A percentile compares a stretch with the other conserved stretches of the same genome.
These are phyloP conservation scores for Saturnispora zaruensis DNA, from an alignment of 805 yeast species.

Conservation along the genomic window DNA sequence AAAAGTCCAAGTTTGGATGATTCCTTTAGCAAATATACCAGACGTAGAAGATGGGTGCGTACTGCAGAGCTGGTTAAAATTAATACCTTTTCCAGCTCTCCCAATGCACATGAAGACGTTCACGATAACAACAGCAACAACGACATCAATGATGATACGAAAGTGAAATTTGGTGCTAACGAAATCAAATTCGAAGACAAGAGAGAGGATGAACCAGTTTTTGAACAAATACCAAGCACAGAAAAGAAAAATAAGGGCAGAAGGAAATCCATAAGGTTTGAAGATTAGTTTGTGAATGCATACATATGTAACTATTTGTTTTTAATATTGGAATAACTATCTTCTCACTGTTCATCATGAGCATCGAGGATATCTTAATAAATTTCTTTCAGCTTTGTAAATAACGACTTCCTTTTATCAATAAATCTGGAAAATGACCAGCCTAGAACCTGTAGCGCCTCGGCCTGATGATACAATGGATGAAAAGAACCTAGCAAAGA, in stretches of 20 bases:
- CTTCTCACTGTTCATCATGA: neutral
- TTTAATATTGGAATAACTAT: neutral
- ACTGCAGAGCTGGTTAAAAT: constrained; percentile 72
- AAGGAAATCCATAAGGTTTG: constrained; percentile 3
- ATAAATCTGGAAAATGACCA: neutral
- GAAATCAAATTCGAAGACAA: neutral
- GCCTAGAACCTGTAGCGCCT: neutral
- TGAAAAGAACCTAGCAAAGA: neutral
- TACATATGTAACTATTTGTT: neutral
- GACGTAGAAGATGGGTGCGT: constrained; percentile 93
- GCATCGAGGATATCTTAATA: neutral
- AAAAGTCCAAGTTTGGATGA: constrained; percentile 83
- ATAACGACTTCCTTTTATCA: neutral
- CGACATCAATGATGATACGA: neutral
- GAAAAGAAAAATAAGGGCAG: neutral
- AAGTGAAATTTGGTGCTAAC: constrained; percentile 3
- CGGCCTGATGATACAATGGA: neutral
- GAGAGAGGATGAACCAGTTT: neutral
- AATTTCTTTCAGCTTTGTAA: neutral
- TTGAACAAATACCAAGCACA: neutral
- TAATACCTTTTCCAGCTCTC: neutral
- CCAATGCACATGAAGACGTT: neutral
- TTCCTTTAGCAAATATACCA: constrained; percentile 80
- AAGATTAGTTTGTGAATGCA: neutral
- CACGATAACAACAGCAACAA: neutral